A percentile compares a stretch with the other conserved stretches of the same genome.
Evolutionary conservation across 345 rosid species (phyloP).

Genomic region (Mallotus nudiflorus): DNA sequence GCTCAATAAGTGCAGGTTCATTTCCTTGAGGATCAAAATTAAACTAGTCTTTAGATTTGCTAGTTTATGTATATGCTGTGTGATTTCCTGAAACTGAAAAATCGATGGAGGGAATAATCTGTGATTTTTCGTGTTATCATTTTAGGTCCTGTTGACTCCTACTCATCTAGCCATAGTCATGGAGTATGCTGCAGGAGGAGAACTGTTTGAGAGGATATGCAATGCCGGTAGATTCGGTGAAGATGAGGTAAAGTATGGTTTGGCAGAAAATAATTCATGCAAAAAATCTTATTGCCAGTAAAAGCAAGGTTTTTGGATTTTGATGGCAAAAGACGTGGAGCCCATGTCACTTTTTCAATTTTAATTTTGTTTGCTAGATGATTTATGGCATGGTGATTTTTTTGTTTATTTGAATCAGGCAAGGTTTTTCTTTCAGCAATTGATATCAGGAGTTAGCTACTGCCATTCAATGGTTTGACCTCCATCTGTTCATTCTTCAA

Average conservation of each 20-base stretch:
- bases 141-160: slow-evolving; percentile 75
- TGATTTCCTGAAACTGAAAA: not conserved
- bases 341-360: not conserved
- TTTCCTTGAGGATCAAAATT: not conserved
- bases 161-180: slow-evolving; percentile 88
- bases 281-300: not conserved
- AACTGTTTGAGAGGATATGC: slow-evolving; percentile 85
- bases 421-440: slow-evolving; percentile 84
- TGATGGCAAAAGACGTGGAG: not conserved
- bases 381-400: not conserved
- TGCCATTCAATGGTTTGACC: slow-evolving; percentile 79
- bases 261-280: too few species aligned
- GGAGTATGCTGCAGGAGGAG: slow-evolving; percentile 96
- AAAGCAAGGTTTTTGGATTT: not conserved
- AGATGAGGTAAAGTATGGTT: slow-evolving; percentile 59
- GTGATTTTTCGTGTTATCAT: slow-evolving; percentile 1
- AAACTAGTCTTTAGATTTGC: not conserved
- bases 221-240: slow-evolving; percentile 92
- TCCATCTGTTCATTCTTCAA: not conserved
- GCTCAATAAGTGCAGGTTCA: not conserved
- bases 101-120: not conserved
- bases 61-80: not conserved
- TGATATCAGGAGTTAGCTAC: slow-evolving; percentile 89
- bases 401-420: slow-evolving; percentile 47
- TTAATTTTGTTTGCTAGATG: slow-evolving; percentile 4